Conservation (phyloP, 1,284 basidiomycete genomes). For the Tilletia setariae region DNA sequence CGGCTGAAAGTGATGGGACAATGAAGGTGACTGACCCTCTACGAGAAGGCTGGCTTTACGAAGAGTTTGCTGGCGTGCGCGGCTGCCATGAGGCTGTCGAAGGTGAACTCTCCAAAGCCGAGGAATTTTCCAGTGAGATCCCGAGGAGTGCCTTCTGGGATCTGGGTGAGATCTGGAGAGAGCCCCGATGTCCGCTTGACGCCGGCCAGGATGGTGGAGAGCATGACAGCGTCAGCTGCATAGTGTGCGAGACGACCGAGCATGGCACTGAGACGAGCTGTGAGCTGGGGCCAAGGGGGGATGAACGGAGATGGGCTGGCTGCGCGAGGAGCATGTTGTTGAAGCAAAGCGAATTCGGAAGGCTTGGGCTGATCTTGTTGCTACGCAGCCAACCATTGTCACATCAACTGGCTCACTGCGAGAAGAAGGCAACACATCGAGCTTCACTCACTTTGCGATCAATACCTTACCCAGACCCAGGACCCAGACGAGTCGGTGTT, state of each 20-base stretch:
- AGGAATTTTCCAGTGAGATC: slow-evolving; percentile 76
- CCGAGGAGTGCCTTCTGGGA: slow-evolving; percentile 66
- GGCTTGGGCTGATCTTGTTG: slow-evolving; percentile 12
- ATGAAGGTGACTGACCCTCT: no score
- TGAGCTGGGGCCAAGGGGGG: background rate
- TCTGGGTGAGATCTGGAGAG: slow-evolving; percentile 35
- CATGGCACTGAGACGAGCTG: slow-evolving; percentile 23
- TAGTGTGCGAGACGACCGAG: slow-evolving; percentile 76
- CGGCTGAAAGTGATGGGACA: background rate
- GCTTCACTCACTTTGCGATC: background rate
- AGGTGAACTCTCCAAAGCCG: slow-evolving; percentile 80
- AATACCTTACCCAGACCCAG: background rate
- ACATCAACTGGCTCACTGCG: background rate
- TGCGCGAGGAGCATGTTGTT: background rate
- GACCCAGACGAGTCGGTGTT: background rate
- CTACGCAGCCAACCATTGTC: background rate
- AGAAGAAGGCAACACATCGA: background rate
- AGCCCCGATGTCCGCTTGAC: slow-evolving; percentile 69
- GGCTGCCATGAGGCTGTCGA: slow-evolving; percentile 58
- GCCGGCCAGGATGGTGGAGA: slow-evolving; percentile 86
- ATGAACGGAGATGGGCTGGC: background rate
- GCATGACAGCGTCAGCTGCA: slow-evolving; percentile 74
- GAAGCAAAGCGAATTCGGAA: background rate
- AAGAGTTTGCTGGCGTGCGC: slow-evolving; percentile 38
- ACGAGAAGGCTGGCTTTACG: slow-evolving; percentile 11